Percentiles rank a stretch among this genome's conserved stretches.
Conservation (phyloP, 352 stramenopile species). For the Phytophthora pini region DNA sequence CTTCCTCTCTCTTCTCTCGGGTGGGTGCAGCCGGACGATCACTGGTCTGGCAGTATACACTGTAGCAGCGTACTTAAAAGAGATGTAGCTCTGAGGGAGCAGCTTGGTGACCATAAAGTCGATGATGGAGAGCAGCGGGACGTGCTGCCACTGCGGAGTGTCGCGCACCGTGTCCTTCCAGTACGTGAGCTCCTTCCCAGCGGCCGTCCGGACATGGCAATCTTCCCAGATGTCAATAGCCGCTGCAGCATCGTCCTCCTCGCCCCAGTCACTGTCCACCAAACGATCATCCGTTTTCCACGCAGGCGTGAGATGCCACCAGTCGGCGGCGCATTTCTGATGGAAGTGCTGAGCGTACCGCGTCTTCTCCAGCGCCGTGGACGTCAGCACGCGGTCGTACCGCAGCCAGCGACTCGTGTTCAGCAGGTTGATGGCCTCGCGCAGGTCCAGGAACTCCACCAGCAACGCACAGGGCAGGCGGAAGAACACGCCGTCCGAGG, state of each 20-base stretch:
- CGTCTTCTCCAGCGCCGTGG: constrained; percentile 51
- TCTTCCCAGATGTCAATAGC: constrained; percentile 41
- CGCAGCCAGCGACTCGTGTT: constrained; percentile 50
- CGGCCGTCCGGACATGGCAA: constrained; percentile 46
- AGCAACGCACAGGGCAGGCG: constrained; percentile 46
- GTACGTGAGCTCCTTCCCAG: constrained; percentile 37
- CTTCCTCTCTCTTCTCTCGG: constrained; percentile 13
- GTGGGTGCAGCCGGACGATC: constrained; percentile 48
- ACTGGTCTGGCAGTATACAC: constrained; percentile 61
- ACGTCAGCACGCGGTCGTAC: constrained; percentile 48
- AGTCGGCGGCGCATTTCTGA: constrained; percentile 59
- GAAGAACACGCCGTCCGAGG: constrained; percentile 36
- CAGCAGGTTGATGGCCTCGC: constrained; percentile 53
- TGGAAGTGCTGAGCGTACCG: constrained; percentile 62
- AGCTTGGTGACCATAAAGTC: constrained; percentile 61
- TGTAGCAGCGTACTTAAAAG: constrained; percentile 63
- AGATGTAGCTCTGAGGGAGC: constrained; percentile 65
- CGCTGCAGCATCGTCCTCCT: constrained; percentile 33
- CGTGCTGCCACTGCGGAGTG: constrained; percentile 58
- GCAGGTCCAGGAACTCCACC: constrained; percentile 58
- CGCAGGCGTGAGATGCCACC: constrained; percentile 55
- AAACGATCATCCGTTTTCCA: constrained; percentile 46
- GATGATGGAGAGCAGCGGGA: constrained; percentile 55
- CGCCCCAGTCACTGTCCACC: constrained; percentile 55
- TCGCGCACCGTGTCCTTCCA: constrained; percentile 48